Evolutionary conservation across 257 asterid genomes (phyloP).

Genomic region (Solanum boliviense): DNA sequence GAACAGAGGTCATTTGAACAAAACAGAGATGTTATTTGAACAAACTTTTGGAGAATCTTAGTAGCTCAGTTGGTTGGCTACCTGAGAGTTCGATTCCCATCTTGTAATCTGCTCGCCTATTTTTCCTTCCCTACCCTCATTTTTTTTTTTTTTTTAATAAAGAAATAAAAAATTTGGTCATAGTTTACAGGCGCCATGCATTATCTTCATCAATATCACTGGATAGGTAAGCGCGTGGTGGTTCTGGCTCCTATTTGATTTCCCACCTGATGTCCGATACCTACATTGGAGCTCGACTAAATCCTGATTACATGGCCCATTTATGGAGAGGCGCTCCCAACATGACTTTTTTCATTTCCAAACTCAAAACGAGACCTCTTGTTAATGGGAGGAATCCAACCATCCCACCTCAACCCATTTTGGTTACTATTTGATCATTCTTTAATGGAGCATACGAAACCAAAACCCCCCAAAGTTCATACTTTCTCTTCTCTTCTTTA

Average conservation of each 20-base stretch:
- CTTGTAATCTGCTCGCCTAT: not conserved
- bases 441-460: not conserved
- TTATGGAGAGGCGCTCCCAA: not conserved
- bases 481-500: not conserved
- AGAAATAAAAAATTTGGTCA: not conserved
- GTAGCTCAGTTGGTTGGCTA: not conserved
- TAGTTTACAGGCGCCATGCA: not conserved
- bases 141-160: no score
- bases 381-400: not conserved
- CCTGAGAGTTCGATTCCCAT: not conserved
- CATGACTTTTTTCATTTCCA: no score
- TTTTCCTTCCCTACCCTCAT: not conserved
- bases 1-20: not conserved
- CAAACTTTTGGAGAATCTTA: not conserved
- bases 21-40: not conserved
- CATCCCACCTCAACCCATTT: not conserved
- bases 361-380: no score
- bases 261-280: not conserved
- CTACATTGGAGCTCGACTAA: not conserved
- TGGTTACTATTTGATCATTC: not conserved
- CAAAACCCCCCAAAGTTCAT: not conserved
- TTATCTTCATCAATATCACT: not conserved
- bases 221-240: not conserved
- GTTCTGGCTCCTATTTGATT: not conserved
- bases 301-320: not conserved